These are phyloP conservation scores for Blastobotrys proliferans DNA, from an alignment of 1,139 yeast species.

Conservation along the genomic window DNA sequence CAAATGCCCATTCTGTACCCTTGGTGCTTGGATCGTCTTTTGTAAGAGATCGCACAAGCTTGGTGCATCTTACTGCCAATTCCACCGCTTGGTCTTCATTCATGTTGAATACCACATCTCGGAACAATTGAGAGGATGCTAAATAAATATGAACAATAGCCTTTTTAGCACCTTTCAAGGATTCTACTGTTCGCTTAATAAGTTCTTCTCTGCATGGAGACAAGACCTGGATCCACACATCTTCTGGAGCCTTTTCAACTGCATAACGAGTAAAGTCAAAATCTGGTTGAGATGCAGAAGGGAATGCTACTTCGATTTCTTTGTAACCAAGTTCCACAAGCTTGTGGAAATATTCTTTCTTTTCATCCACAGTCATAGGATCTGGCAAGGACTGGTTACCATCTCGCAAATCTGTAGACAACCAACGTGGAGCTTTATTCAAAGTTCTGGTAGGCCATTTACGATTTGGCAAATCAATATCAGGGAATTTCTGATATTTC, in stretches of 20 bases:
- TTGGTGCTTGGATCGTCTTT: conserved; percentile 77
- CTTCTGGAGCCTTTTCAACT: conserved; percentile 88
- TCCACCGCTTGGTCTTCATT: conserved; percentile 71
- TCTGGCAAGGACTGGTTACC: conserved; percentile 97
- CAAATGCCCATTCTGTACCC: conserved; percentile 81
- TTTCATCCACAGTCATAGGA: conserved; percentile 90
- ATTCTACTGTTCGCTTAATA: conserved; percentile 82
- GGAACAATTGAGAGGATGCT: conserved; percentile 87
- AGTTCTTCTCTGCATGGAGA: conserved; percentile 91
- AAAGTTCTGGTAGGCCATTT: conserved; percentile 82
- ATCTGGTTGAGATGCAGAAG: conserved; percentile 93
- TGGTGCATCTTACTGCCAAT: conserved; percentile 79
- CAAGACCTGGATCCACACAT: conserved; percentile 86
- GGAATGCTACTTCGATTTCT: conserved; percentile 95
- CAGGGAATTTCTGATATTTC: conserved; percentile 69
- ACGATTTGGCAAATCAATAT: conserved; percentile 66
- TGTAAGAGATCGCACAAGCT: conserved; percentile 74
- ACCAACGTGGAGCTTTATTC: conserved; percentile 89
- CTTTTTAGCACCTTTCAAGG: conserved; percentile 80
- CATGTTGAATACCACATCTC: conserved; percentile 88
- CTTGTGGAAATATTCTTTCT: conserved; percentile 81
- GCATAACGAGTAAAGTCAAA: conserved; percentile 94
- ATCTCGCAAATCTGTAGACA: conserved; percentile 91
- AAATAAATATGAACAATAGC: conserved; percentile 90
- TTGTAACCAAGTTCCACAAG: conserved; percentile 88